A percentile compares a stretch with the other conserved stretches of the same genome.
These are phyloP conservation scores for Diplodia scrobiculata DNA, from an alignment of 2,329 filamentous ascomycete genomes.

Conservation along the genomic window DNA sequence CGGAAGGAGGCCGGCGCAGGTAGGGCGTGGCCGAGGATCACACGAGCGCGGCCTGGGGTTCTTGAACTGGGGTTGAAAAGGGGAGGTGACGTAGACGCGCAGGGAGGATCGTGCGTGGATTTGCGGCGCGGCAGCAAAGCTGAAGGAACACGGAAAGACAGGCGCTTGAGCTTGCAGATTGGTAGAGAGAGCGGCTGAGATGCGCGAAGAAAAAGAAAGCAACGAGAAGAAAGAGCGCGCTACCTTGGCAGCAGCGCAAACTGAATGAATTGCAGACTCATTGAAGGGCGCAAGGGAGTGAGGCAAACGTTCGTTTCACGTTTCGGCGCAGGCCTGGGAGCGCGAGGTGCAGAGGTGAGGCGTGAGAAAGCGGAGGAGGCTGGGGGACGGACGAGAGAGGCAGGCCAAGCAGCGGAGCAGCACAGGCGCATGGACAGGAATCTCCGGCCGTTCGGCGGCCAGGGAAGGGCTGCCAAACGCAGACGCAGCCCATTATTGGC, in stretches of 20 bases:
- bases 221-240: conserved; percentile 38
- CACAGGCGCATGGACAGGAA: conserved; percentile 11
- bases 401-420: conserved; percentile 24
- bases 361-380: conserved; percentile 25
- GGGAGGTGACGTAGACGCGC: conserved; percentile 29
- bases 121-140: conserved; percentile 21
- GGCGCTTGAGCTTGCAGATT: conserved; percentile 11
- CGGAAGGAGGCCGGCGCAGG: conserved; percentile 5
- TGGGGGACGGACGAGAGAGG: conserved; percentile 19
- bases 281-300: conserved; percentile 5
- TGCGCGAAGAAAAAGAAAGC: conserved; percentile 21
- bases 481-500: not conserved
- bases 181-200: conserved; percentile 30
- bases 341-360: not conserved
- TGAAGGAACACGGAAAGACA: conserved; percentile 30
- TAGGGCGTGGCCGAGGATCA: conserved; percentile 10
- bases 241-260: conserved; percentile 26
- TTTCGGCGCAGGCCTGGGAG: conserved; percentile 15
- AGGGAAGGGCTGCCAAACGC: conserved; percentile 1
- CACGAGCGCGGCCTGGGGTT: conserved; percentile 6
- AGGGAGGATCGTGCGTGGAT: conserved; percentile 28
- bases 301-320: conserved; percentile 21
- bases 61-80: conserved; percentile 15
- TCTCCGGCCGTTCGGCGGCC: conserved; percentile 14
- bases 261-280: conserved; percentile 10